Base-by-base conservation (phyloP, 2,329 filamentous ascomycete genomes). In the Mollisiaceae sp. region DNA sequence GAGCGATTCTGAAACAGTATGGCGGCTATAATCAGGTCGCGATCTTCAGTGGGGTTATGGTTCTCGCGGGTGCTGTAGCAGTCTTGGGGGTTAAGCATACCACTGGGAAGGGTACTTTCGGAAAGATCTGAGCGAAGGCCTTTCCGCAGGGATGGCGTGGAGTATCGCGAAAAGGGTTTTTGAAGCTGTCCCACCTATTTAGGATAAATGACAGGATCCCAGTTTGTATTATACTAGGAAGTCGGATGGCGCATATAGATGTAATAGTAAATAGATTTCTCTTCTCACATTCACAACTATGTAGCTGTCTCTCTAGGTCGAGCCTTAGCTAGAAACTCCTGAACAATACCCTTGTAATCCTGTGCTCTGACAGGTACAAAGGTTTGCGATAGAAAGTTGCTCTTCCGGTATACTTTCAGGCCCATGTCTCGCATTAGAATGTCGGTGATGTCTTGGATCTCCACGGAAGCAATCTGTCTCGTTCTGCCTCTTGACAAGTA, bases 1-100 rank as follows among this genome's bases (percentile, higher is more conserved):
- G 89, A 15, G 87, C 85, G 11, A 80, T 90, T 27, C 80, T 89
- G 9, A 76, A 75, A 11, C 76, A 78, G 1, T 82, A 85, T 70
- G 67, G 82, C 39, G 86, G 86, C 2, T 75, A 69, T 43, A 36
- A 67, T 24, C 59, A 74, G 60, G 67, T 69, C 35, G 61, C 65
- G 8, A 69, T 65, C 18, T 73, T 75, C 32, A 74, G 72, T 65
- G 74, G 71, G 2, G 57, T 69, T 8, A 14, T 74, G 32, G 67
- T 72, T n/a, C 35, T 74, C 36, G 41, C 59, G 12, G 72, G 73
- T 15, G 68, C 61, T 2, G 50, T 70, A 52, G 55, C 55, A 3
- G 47, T 63, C 11, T n/a, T 68, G 12, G 35, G 60, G 9, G 54
- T 55, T 20, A 69, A 69, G 43, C 12, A 24, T 12, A 65, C 61